Percentiles rank a stretch among this genome's conserved stretches.
phyloP scores from a whole-genome alignment of 768 basidiomycete genomes.

The Paxillus involutus region DNA sequence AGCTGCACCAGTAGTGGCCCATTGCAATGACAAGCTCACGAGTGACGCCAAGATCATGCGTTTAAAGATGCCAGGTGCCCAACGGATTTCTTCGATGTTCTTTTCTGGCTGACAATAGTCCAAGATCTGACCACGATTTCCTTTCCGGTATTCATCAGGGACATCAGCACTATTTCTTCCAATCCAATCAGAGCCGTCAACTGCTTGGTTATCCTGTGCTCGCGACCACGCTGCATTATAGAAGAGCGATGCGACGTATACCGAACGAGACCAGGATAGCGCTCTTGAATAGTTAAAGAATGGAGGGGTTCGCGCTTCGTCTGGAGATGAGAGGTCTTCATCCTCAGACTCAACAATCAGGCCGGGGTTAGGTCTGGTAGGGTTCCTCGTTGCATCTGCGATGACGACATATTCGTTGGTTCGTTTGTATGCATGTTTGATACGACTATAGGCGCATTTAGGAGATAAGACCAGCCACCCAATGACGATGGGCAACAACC shows the following conservation, averaged over 20 bases:
- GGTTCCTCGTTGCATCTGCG: neutral
- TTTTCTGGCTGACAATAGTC: constrained; percentile 17
- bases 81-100: constrained; percentile 2
- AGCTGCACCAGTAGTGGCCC: constrained; percentile 31
- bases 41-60: constrained; percentile 14
- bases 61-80: constrained; percentile 14
- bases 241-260: constrained; percentile 12
- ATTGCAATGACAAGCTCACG: constrained; percentile 31
- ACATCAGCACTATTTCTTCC: neutral
- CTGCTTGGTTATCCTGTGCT: neutral
- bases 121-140: constrained; percentile 15
- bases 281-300: constrained; percentile 26
- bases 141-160: constrained; percentile 8
- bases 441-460: constrained; percentile 8
- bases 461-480: constrained; percentile 44
- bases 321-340: constrained; percentile 13
- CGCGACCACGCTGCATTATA: constrained; percentile 18
- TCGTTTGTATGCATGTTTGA: no score
- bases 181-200: neutral
- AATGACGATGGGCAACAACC: constrained; percentile 41
- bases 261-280: constrained; percentile 18
- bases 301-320: constrained; percentile 25
- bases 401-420: neutral
- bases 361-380: constrained; percentile 3
- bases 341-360: constrained; percentile 10